phyloP scores from a whole-genome alignment of 73 alveolate species.

The Urostyla sp. region DNA sequence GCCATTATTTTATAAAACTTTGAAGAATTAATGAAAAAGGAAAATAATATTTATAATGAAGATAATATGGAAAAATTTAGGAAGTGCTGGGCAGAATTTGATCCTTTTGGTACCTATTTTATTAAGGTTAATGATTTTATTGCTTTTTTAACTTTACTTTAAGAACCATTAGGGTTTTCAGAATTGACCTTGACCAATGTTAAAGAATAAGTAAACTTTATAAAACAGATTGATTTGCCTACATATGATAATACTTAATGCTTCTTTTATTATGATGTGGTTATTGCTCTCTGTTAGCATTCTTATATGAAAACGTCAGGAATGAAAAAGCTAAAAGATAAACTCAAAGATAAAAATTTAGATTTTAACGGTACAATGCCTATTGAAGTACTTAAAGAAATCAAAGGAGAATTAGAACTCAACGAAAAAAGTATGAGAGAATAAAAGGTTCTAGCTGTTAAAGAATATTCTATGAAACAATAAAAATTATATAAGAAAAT shows the following conservation, averaged over 20 bases:
- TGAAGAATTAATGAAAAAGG: conserved; percentile 39
- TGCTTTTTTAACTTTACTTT: conserved; percentile 12
- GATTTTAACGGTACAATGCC: too few species aligned
- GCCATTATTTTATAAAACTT: conserved; percentile 78
- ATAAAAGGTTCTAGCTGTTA: too few species aligned
- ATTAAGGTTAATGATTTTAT: background rate
- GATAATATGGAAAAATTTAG: conserved; percentile 38
- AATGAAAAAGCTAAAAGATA: too few species aligned
- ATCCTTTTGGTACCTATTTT: conserved; percentile 60
- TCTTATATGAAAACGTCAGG: too few species aligned
- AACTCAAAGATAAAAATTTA: too few species aligned
- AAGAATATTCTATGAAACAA: too few species aligned
- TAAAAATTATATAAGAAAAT: too few species aligned
- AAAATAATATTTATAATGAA: conserved; percentile 15
- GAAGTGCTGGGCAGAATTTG: conserved; percentile 59
- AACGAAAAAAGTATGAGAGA: too few species aligned
- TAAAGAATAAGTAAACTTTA: conserved; percentile 18
- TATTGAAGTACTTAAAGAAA: too few species aligned
- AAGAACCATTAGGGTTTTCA: conserved; percentile 59
- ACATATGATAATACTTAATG: conserved; percentile 43
- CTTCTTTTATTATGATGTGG: too few species aligned
- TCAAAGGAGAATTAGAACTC: too few species aligned
- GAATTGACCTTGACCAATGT: background rate
- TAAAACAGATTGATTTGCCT: conserved; percentile 41
- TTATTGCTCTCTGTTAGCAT: too few species aligned